Evolutionary conservation across 140 eudicot species (phyloP), one percentile per base, ranked within the genome.

Genomic region (Oenanthe javanica): DNA sequence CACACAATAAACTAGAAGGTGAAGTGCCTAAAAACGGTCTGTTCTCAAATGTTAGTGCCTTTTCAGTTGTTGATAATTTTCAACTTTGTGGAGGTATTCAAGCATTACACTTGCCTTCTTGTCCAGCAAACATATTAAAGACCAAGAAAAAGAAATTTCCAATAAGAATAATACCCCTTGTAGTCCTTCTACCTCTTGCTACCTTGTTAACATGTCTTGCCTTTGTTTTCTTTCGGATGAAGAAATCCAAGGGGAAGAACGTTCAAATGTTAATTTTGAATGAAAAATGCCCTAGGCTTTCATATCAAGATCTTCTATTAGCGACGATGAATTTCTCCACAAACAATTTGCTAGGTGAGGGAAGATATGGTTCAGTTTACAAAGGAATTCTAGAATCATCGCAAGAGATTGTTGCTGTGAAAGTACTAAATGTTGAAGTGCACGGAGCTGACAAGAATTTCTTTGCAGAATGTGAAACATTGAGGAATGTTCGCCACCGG

Each of bases 21-120:
- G 57, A 74, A 74, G 78, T 74, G 23, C 78, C 78, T 12, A 40
- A 45, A 14, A 45, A 71, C 7, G 76, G 76, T 5, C 48, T 71
- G n/a, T 71, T 74, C 40, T 38, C 11, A 4, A 46, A 46, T 15
- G 13, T n/a, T 45, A 71, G n/a, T 71, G 76, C 57, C 4, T 45
- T 74, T 74, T 74, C 78, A 42, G 27, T 74, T 74, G 57, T 45
- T 11, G 31, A 10, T 16, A 74, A 74, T 45, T 14, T 21, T n/a
- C 47, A 47, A 54, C 78, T 74, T 18, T 74, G 78, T 74, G 78
- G 78, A 74, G 78, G 78, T 15, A 47, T 74, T 23, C 27, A 46
- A 11, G 55, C 54, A 21, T 74, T 74, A 21, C 31, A 45, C 2
- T 23, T 74, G 57, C 78, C 59, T 40, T 64, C 64, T 55, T 55